These are phyloP conservation scores for Nothomitra cinnamomea DNA, from an alignment of 2,329 filamentous ascomycete genomes.

Conservation along the genomic window DNA sequence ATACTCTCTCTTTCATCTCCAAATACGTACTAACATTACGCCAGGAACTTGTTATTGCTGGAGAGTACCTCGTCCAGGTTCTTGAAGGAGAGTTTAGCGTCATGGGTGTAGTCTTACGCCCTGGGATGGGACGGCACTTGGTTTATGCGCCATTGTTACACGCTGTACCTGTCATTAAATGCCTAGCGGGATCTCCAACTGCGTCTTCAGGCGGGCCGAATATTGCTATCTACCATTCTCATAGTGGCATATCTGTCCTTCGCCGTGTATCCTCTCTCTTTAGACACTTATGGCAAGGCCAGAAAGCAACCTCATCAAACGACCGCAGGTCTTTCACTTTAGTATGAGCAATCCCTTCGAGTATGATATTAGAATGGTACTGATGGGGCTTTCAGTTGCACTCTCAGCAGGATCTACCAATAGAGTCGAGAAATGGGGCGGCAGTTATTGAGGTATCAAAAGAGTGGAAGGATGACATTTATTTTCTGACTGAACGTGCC, in stretches of 20 bases:
- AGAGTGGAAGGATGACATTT: slow-evolving; percentile 31
- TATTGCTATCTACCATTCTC: slow-evolving; percentile 35
- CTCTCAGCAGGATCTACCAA: not conserved
- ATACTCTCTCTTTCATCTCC: slow-evolving; percentile 17
- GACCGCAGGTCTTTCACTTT: slow-evolving; percentile 30
- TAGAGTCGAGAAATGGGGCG: not conserved
- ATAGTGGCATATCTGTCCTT: slow-evolving; percentile 34
- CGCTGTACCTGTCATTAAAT: slow-evolving; percentile 49
- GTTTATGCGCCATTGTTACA: slow-evolving; percentile 52
- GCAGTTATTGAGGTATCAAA: slow-evolving; percentile 14
- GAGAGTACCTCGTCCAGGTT: slow-evolving; percentile 50
- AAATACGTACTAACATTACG: not conserved
- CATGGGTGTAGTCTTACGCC: slow-evolving; percentile 43
- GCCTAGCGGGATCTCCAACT: slow-evolving; percentile 26
- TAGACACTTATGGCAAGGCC: slow-evolving; percentile 40
- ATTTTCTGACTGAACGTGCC: slow-evolving; percentile 25
- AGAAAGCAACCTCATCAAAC: slow-evolving; percentile 18
- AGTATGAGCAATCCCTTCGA: slow-evolving; percentile 21
- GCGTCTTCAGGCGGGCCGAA: slow-evolving; percentile 29
- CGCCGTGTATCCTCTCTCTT: slow-evolving; percentile 49
- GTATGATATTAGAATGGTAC: not conserved
- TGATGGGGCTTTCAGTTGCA: not conserved
- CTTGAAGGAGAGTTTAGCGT: slow-evolving; percentile 44
- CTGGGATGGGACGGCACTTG: slow-evolving; percentile 32
- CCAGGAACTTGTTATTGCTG: slow-evolving; percentile 24